Conservation (phyloP, 306 rosid genomes). For the Albizia julibrissin region DNA sequence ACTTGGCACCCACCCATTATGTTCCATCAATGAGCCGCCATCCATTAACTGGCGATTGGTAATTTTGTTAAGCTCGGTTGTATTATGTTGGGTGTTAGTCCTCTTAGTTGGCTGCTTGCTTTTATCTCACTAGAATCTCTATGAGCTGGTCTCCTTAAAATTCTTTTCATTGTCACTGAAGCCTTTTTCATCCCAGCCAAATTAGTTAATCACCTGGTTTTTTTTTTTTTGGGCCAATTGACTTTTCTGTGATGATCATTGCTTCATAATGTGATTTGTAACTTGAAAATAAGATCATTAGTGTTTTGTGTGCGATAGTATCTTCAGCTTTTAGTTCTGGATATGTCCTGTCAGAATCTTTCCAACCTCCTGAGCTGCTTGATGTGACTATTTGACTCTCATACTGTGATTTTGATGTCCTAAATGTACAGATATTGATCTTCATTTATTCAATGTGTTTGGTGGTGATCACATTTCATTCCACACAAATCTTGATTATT, state of each 20-base stretch:
- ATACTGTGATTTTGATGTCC: constrained; percentile 24
- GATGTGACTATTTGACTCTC: background rate
- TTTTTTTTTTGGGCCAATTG: background rate
- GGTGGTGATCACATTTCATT: constrained; percentile 8
- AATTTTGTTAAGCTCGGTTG: constrained; percentile 34
- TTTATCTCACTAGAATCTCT: constrained; percentile 21
- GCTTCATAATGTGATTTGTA: constrained; percentile 9
- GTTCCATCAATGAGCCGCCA: constrained; percentile 96
- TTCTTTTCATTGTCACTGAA: background rate
- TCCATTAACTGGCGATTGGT: constrained; percentile 98
- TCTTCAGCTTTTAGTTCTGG: constrained; percentile 19
- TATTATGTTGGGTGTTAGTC: background rate
- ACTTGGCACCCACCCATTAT: constrained; percentile 95
- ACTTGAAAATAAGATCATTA: constrained; percentile 3
- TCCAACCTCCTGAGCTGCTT: constrained; percentile 14
- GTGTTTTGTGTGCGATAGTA: background rate
- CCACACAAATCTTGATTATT: constrained; percentile 6
- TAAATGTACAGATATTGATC: constrained; percentile 9
- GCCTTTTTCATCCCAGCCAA: background rate
- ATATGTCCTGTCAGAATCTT: background rate
- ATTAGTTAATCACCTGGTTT: background rate
- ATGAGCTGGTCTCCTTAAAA: background rate
- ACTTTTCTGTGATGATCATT: constrained; percentile 5
- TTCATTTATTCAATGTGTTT: constrained; percentile 20
- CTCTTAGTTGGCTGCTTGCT: constrained; percentile 6